Evolutionary conservation across 2,329 filamentous ascomycete genomes (phyloP).

Genomic region (Diatrype stigma): DNA sequence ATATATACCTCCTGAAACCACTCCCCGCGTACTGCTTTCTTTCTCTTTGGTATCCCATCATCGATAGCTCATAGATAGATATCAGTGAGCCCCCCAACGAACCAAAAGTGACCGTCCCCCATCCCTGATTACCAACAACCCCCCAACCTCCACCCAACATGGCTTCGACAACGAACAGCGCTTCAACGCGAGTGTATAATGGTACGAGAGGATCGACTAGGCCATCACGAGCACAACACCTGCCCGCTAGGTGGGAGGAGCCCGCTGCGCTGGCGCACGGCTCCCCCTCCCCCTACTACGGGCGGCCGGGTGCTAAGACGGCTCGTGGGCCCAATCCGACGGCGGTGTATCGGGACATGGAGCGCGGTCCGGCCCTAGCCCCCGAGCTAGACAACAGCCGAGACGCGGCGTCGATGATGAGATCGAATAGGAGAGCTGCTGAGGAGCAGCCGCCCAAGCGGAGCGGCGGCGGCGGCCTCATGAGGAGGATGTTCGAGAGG

Average conservation of each 20-base stretch:
- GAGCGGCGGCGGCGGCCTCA: not conserved
- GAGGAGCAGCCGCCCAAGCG: not conserved
- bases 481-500: slow-evolving; percentile 7
- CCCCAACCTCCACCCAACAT: not conserved
- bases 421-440: not conserved
- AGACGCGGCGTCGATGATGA: not conserved
- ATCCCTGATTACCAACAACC: not conserved
- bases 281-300: not conserved
- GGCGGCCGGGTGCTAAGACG: not conserved
- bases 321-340: not conserved
- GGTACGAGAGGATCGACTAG: not conserved
- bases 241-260: slow-evolving; percentile 2
- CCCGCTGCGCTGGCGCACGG: slow-evolving; percentile 15
- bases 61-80: not conserved
- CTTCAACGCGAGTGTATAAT: not conserved
- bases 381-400: slow-evolving; percentile 3
- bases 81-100: not conserved
- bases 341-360: slow-evolving; percentile 2
- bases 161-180: slow-evolving; percentile 5
- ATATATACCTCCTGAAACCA: too few species aligned
- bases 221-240: not conserved
- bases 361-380: slow-evolving; percentile 1
- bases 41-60: not conserved
- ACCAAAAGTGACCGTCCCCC: not conserved
- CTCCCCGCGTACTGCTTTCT: not conserved